These are phyloP conservation scores for Piloderma croceum DNA, from an alignment of 768 basidiomycete genomes.

Conservation along the genomic window DNA sequence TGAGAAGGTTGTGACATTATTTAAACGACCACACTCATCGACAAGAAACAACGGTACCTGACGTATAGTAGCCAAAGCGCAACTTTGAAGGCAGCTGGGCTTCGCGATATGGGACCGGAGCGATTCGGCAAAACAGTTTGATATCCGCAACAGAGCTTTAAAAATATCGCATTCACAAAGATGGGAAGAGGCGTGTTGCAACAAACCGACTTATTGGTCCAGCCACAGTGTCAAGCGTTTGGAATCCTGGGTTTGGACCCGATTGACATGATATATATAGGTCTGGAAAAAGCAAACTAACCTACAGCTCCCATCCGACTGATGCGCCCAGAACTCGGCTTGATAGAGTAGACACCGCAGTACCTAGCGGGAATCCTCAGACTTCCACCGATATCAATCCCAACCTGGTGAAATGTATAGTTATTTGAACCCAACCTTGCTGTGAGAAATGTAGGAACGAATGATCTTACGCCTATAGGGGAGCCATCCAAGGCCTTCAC, in stretches of 20 bases:
- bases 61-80: conserved; percentile 69
- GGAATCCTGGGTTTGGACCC: conserved; percentile 63
- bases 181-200: conserved; percentile 6
- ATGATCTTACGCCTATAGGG: conserved; percentile 68
- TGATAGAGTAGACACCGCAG: conserved; percentile 75
- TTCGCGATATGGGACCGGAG: conserved; percentile 61
- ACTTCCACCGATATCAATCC: conserved; percentile 82
- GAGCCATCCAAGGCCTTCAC: conserved; percentile 82
- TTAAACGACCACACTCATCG: conserved; percentile 8
- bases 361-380: conserved; percentile 77
- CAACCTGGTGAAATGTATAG: too few relatives aligned
- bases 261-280: background rate
- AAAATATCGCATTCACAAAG: conserved; percentile 5
- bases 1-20: too few relatives aligned
- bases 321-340: conserved; percentile 59
- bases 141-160: conserved; percentile 65
- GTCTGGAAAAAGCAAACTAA: conserved; percentile 16
- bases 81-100: conserved; percentile 50
- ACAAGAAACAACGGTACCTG: conserved; percentile 38
- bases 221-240: conserved; percentile 41
- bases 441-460: too few relatives aligned
- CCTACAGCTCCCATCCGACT: conserved; percentile 42
- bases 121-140: conserved; percentile 46
- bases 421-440: too few relatives aligned
- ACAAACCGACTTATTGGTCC: conserved; percentile 67